Base-by-base conservation (phyloP, 768 basidiomycete genomes). In the Panaeolus cyanescens region DNA sequence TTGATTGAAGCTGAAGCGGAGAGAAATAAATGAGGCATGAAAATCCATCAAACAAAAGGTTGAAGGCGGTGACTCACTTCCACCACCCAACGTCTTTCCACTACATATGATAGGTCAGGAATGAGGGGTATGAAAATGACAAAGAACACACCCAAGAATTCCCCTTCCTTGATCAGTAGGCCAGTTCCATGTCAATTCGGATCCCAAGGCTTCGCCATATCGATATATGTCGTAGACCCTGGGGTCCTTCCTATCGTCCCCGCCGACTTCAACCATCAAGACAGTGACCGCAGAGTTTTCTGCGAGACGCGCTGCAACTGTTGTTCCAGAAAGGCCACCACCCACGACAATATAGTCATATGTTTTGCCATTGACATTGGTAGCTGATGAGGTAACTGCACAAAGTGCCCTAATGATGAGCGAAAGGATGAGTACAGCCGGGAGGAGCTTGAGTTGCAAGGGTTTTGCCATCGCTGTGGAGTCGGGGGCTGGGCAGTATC, bases 261-360 rank as follows among this genome's bases (percentile, higher is more conserved):
- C 74, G 1, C 85, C 84, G 2, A 79, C 83, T 67, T 86, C 85
- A 37, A 86, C 74, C 59, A 84, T 68, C 5, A 84, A 73, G 0
- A 86, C 77, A 6, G 77, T 75, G 34, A 78, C 69, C 0, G 68
- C 63, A 3, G 77, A 62, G 58, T 84, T 74, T 64, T 85, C 83
- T 0, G 82, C 68, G 9, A 85, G 74, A 8, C 83, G 73, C 8
- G 74, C 73, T n/a, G 84, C 81, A 32, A 85, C 79, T 1, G 82
- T 80, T 12, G 76, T 75, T 17, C 83, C 84, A 0, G 83, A 75
- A 10, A 82, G 65, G 17, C 80, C 77, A 30, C 76, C 82, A 7
- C 84, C 84, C 6, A 80, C 70, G 54, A 82, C 73, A 57, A 81
- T 76, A 56, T 79, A 80, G 67, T 79, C 77, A 63, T 75, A 81